Conservation (phyloP, 2,329 filamentous ascomycete species). For the Boeremia lycopersici region DNA sequence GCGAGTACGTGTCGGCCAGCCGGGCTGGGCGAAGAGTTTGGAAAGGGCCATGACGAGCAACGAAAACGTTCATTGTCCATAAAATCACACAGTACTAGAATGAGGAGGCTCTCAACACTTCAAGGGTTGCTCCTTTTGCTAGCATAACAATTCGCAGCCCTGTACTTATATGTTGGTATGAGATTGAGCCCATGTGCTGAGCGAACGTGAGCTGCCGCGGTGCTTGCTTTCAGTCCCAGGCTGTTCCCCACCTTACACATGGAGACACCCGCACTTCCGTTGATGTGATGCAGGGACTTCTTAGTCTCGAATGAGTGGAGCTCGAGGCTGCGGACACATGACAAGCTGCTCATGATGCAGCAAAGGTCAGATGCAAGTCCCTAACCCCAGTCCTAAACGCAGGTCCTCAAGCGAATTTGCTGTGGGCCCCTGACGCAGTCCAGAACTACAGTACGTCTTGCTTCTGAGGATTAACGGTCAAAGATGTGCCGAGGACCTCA, state of each 20-base stretch:
- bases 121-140: too few relatives aligned
- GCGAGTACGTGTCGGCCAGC: slow-evolving; percentile 13
- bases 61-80: too few relatives aligned
- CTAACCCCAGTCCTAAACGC: neutral
- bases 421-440: neutral
- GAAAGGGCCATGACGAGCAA: neutral
- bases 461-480: neutral
- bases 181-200: too few relatives aligned
- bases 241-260: slow-evolving; percentile 9
- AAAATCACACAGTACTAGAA: too few relatives aligned
- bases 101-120: too few relatives aligned
- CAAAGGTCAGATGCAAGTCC: neutral
- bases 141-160: too few relatives aligned
- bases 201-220: neutral
- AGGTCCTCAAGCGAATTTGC: neutral
- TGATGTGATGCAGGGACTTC: slow-evolving; percentile 21
- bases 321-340: neutral
- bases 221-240: neutral
- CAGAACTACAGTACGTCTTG: neutral
- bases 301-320: slow-evolving; percentile 14
- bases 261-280: slow-evolving; percentile 15
- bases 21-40: slow-evolving; percentile 1
- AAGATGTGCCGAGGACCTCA: neutral
- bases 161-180: too few relatives aligned
- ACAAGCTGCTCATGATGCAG: neutral